Conservation (phyloP, 768 basidiomycete genomes). For the Suillus spraguei region DNA sequence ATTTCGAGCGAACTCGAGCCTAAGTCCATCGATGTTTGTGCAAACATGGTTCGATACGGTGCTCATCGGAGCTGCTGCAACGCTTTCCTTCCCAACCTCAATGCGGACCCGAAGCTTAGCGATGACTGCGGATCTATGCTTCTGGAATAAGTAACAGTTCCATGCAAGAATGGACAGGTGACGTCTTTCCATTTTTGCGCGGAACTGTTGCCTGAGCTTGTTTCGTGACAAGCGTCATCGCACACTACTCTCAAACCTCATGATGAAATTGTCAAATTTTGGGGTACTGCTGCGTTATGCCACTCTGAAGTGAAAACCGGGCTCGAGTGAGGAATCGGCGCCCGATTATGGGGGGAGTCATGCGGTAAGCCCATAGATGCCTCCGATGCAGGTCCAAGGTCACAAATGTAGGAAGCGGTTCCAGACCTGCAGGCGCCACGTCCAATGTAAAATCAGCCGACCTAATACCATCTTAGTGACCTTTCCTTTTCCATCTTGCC, state of each 20-base stretch:
- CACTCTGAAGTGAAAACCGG: background rate
- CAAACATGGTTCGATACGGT: background rate
- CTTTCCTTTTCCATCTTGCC: too few species aligned
- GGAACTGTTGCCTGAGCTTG: background rate
- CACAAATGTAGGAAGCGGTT: background rate
- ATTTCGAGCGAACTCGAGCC: background rate
- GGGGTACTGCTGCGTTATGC: background rate
- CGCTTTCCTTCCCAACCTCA: conserved; percentile 4
- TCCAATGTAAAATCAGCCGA: too few species aligned
- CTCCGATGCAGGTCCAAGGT: background rate
- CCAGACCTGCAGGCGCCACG: background rate
- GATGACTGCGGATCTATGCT: conserved; percentile 4
- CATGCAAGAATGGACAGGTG: too few species aligned
- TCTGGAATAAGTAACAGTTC: background rate
- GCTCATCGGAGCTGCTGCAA: background rate
- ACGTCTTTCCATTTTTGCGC: background rate
- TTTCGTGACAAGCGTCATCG: background rate
- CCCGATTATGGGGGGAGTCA: background rate
- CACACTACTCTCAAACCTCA: background rate
- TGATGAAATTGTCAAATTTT: background rate
- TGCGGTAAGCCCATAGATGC: background rate
- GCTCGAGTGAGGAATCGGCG: background rate
- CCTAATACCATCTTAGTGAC: too few species aligned
- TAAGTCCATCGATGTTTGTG: background rate
- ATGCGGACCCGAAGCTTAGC: background rate